Conservation (phyloP, 371 early-diverging fungal genomes). For the Mucor mucedo region DNA sequence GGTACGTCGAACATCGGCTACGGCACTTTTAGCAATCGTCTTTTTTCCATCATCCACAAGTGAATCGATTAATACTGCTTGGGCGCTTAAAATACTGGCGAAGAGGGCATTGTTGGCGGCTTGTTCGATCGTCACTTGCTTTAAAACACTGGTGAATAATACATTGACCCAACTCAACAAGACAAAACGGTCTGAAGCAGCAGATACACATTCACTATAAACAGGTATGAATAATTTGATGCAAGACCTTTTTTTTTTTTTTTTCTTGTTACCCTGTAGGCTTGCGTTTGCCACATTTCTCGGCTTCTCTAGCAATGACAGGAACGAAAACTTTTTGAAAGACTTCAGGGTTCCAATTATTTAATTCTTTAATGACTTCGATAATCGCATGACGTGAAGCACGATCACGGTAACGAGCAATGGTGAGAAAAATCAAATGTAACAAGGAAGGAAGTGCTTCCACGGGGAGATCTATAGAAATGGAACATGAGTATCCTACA, state of each 20-base stretch:
- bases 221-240: not conserved
- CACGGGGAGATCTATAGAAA: slow-evolving; percentile 56
- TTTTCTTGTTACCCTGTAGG: slow-evolving; percentile 50
- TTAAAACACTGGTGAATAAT: slow-evolving; percentile 45
- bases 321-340: slow-evolving; percentile 63
- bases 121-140: slow-evolving; percentile 24
- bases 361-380: slow-evolving; percentile 63
- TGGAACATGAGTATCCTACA: too few species aligned
- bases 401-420: slow-evolving; percentile 69
- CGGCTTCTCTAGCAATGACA: slow-evolving; percentile 58
- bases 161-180: slow-evolving; percentile 66
- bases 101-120: slow-evolving; percentile 33
- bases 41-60: slow-evolving; percentile 49
- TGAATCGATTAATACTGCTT: slow-evolving; percentile 60
- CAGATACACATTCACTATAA: slow-evolving; percentile 49
- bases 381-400: slow-evolving; percentile 62
- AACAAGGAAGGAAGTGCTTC: slow-evolving; percentile 61
- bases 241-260: not conserved
- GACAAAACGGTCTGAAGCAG: slow-evolving; percentile 64
- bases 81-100: slow-evolving; percentile 50
- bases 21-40: slow-evolving; percentile 55
- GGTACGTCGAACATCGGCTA: slow-evolving; percentile 63
- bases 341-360: slow-evolving; percentile 63
- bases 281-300: slow-evolving; percentile 54
- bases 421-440: slow-evolving; percentile 60